Evolutionary conservation across 805 yeast genomes (phyloP), one percentile per base, ranked within the genome.

Genomic region (Lipomyces anomalus): DNA sequence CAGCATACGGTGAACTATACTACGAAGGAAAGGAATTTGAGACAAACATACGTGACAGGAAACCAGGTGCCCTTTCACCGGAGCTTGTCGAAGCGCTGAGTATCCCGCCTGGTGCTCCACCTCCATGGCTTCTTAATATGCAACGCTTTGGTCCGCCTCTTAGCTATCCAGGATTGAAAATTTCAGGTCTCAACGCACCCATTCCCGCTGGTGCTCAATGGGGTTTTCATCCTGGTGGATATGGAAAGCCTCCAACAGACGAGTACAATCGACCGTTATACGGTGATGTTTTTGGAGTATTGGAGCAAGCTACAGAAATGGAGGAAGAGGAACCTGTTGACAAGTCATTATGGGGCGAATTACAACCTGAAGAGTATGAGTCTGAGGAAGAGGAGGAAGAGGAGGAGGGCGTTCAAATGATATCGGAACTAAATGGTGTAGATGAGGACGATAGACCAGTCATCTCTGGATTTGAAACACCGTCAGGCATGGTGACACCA

Each of bases 111-210:
- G 74, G 69, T 33, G 67, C 69, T 1, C 72, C 80, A 4, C 87
- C 88, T 1, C 95, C 96, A 0, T 90, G 97, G 97, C 71, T 81
- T 20, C 62, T 71, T 2, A 74, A 74, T 30, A 81, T 89, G 84
- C 73, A 72, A 43, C 70, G 74, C 44, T 57, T 75, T 11, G 97
- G 97, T 0, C 78, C 83, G 22, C 95, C 97, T 0, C 95, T 95
- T 0, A 73, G 87, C 17, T 89, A 86, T 64, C 80, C 80, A 2
- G 71, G 75, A 32, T 66, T 86, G 61, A 66, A 70, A 28, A 73
- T 85, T 5, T 86, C 78, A 2, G 80, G 74, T 2, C 60, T 65
- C 16, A 74, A 74, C 50, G 70, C 74, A 1, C 66, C 68, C 1
- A 63, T 68, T 40, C 69, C 69, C 2, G 42, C 57, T 1, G 67